Percentiles rank a stretch among this genome's conserved stretches.
phyloP scores from a whole-genome alignment of 352 stramenopile species.

The Globisporangium megalacanthum region DNA sequence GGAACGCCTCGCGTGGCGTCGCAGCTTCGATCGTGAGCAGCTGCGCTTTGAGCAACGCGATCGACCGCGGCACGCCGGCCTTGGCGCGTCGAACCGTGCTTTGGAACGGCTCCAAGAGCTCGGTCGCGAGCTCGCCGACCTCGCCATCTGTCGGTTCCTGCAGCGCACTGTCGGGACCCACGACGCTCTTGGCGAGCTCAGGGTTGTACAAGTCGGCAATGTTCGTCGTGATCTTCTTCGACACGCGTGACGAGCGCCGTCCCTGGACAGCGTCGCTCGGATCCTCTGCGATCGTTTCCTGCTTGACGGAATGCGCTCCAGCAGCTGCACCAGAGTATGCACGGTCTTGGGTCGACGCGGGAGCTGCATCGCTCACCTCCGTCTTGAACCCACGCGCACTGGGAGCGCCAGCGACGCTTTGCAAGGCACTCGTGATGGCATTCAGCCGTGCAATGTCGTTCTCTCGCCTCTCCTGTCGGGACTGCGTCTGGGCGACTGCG shows the following conservation, averaged over 20 bases:
- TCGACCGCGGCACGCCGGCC: constrained; percentile 23
- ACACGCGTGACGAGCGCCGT: constrained; percentile 57
- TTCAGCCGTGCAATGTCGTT: constrained; percentile 22
- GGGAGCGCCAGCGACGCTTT: not conserved
- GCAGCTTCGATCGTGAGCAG: constrained; percentile 67
- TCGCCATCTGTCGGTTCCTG: constrained; percentile 62
- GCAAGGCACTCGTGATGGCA: constrained; percentile 24
- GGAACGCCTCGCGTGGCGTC: constrained; percentile 76
- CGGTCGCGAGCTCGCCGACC: constrained; percentile 61
- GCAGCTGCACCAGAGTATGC: not conserved
- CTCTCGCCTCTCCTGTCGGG: constrained; percentile 22
- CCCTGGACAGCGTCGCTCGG: constrained; percentile 10
- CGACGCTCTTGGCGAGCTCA: constrained; percentile 35
- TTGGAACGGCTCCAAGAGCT: constrained; percentile 56
- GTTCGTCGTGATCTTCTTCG: constrained; percentile 71
- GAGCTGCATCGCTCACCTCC: too few relatives aligned
- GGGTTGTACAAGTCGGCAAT: constrained; percentile 79
- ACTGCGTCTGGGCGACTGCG: constrained; percentile 17
- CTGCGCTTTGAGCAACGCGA: constrained; percentile 59
- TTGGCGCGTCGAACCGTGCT: constrained; percentile 46
- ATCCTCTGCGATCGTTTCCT: not conserved
- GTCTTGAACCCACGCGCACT: not conserved
- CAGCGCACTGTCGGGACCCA: constrained; percentile 9
- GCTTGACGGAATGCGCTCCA: not conserved
- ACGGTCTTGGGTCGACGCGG: too few relatives aligned